Evolutionary conservation across 1,284 basidiomycete species (phyloP), one percentile per base, ranked within the genome.

Genomic region (Apiotrichum akiyoshidainum): DNA sequence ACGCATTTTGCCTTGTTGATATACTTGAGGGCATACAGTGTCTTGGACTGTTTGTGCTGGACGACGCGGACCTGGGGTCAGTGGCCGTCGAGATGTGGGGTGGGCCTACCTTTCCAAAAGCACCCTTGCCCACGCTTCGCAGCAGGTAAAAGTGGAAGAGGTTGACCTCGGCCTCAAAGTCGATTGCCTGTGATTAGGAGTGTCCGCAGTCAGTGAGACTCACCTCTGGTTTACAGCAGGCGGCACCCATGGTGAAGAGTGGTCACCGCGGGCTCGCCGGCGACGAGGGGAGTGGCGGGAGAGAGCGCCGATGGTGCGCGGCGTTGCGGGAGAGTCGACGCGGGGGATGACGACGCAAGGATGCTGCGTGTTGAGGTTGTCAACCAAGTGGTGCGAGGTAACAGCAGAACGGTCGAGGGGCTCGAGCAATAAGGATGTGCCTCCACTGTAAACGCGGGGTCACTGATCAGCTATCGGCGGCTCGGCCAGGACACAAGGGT

Each of bases 1-100:
- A 96, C 90, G 72, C 93, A 97, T 82, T 95, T 95, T 40, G 87
- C 77, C 78, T 99, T 99, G 83, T 98, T 98, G 81, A 99, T 99
- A 80, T 99, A 99, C 79, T 99, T 99, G 76, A 99, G 86, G 11
- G 95, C 95, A 72, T 94, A 98, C 37, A 99, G 83, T 26, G 92
- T 89, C 62, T 91, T 89, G 17, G 91, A 90, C 79, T 97, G 92
- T 73, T 98, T 99, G 81, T 98, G 95, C 79, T 98, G 93, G 9
- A 99, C 94, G 53, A 99, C 94, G 52, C 94, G 88, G 77, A 99
- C 92, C 92, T 96, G 69, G 31, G 9, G 33, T 11, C 41, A 39
- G 22, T n/a, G n/a, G 8, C 34, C 3, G 21, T 17, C 5, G 10
- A 26, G 6, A n/a, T n/a, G n/a, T n/a, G 5, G 19, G 8, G 7